Base-by-base conservation (phyloP, 768 basidiomycete genomes). In the Leccinum boreale region DNA sequence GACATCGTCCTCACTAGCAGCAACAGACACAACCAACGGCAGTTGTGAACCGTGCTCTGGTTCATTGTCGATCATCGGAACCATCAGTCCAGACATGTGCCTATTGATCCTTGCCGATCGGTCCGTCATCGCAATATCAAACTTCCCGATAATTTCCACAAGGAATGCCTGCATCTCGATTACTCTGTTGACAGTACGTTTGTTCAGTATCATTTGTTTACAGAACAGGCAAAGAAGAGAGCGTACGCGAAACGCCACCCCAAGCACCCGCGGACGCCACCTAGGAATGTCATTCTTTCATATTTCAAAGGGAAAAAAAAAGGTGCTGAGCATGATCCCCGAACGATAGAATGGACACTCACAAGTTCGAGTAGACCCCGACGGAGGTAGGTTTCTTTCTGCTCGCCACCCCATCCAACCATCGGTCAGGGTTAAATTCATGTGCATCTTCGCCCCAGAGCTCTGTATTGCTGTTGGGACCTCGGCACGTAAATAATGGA, bases 131-230 rank as follows among this genome's bases (percentile, higher is more conserved):
- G 63, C 58, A 58, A 85, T 81, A 57, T 85, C 80, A 61, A 86
- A 84, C 61, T 79, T 75, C 31, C 75, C 68, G 42, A 86, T 57
- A 21, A 85, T 71, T 63, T 85, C 83, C 26, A 81, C n/a, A 39
- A n/a, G 7, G 39, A 39, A 39, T 39, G 39, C n/a, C 4, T 39
- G 39, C 9, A n/a, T 39, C 39, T 39, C 39, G 39, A 39, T n/a
- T n/a, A 39, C 3, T 8, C 47, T 48, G 24, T 48, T 26, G 23
- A 0, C 24, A 26, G 24, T 28, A 9, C 3, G 24, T 24, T 23
- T 8, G 45, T 47, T 17, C 19, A 14, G 46, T 23, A 47, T 24
- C 3, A 5, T 48, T 12, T 6, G 7, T 24, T 48, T 48, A 48
- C 17, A 48, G n/a, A 11, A 10, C n/a, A 2, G 9, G 47, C 4